phyloP scores from a whole-genome alignment of 148 eudicot genomes.

The Nepenthes gracilis region DNA sequence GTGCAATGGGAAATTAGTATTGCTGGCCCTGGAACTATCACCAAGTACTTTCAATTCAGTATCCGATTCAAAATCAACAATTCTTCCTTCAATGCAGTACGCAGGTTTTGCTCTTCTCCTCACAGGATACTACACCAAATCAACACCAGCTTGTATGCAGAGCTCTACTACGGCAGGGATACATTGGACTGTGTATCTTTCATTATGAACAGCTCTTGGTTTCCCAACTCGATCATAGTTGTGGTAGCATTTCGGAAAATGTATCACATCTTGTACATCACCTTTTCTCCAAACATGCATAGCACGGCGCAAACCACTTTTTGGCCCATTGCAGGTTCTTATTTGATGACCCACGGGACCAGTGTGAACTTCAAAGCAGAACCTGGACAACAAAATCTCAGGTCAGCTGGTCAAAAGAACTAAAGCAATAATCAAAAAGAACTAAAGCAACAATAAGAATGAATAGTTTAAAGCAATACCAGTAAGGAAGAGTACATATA shows the following conservation, averaged over 20 bases:
- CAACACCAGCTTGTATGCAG: constrained; percentile 55
- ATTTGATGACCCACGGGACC: constrained; percentile 55
- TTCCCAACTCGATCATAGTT: constrained; percentile 48
- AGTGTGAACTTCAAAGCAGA: constrained; percentile 52
- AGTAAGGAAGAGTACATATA: neutral
- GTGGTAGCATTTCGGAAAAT: constrained; percentile 50
- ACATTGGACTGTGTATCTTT: constrained; percentile 24
- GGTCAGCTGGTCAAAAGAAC: neutral
- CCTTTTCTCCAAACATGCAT: constrained; percentile 50
- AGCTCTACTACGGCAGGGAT: constrained; percentile 52
- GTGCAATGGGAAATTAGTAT: neutral
- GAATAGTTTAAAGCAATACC: neutral
- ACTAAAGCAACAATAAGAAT: neutral
- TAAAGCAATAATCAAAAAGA: neutral
- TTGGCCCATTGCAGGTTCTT: constrained; percentile 50
- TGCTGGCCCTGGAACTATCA: neutral
- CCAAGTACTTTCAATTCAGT: constrained; percentile 3
- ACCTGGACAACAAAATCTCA: constrained; percentile 17
- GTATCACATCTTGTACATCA: constrained; percentile 27
- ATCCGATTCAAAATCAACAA: constrained; percentile 40
- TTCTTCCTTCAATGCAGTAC: constrained; percentile 53
- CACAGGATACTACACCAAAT: constrained; percentile 33
- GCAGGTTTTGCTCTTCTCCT: constrained; percentile 52
- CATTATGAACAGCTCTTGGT: constrained; percentile 45
- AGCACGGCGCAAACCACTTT: constrained; percentile 39